phyloP scores from a whole-genome alignment of 225 moss, liverwort and hornwort species.

The Ulota crispa region DNA sequence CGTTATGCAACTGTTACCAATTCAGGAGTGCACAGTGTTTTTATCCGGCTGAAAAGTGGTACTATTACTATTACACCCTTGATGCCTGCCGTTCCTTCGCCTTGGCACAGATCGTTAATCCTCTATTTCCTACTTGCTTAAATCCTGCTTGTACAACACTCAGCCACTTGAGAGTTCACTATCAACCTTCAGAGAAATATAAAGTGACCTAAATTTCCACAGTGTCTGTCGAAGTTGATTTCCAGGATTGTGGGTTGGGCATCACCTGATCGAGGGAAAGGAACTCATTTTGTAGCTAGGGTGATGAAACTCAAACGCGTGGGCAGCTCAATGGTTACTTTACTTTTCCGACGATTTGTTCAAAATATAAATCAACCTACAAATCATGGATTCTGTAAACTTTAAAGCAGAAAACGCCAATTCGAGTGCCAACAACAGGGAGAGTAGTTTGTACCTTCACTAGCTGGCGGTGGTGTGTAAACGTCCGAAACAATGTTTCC shows the following conservation, averaged over 20 bases:
- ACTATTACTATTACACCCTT: background rate
- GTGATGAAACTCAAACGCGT: background rate
- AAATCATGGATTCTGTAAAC: background rate
- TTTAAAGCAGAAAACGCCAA: constrained; percentile 3
- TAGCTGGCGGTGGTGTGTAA: constrained; percentile 14
- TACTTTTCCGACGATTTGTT: background rate
- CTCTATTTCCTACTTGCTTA: background rate
- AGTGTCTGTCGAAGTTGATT: background rate
- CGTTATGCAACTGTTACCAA: constrained; percentile 18
- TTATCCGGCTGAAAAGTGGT: background rate
- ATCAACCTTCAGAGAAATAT: background rate
- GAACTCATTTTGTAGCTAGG: background rate
- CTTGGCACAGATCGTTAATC: background rate
- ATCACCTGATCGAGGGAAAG: background rate
- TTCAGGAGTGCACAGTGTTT: constrained; percentile 18
- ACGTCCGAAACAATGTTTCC: background rate
- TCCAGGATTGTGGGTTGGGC: background rate
- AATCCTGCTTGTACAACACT: background rate
- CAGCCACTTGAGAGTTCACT: background rate
- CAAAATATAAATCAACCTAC: background rate
- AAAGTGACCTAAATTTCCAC: background rate
- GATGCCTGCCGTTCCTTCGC: background rate
- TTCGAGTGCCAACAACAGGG: background rate
- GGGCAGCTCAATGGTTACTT: background rate
- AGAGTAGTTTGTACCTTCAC: constrained; percentile 16